Conservation (phyloP, 1,139 yeast genomes). For the Suhomyces bribrorum region DNA sequence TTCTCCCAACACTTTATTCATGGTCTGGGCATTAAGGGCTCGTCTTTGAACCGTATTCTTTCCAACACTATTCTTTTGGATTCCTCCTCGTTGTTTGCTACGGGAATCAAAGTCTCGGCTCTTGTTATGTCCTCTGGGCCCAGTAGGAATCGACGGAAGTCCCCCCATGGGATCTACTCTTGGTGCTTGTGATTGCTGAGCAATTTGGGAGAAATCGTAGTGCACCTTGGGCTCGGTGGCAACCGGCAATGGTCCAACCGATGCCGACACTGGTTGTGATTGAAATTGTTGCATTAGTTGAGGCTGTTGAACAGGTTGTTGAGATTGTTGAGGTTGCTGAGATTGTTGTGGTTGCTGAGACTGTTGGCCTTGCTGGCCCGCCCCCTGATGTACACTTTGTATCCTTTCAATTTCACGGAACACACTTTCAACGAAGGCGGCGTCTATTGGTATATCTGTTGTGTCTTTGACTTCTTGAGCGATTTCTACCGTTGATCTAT, state of each 20-base stretch:
- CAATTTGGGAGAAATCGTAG: constrained; percentile 1
- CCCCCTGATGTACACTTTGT: constrained; percentile 14
- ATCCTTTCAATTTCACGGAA: constrained; percentile 56
- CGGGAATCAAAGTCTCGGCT: constrained; percentile 10
- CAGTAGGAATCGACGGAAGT: constrained; percentile 12
- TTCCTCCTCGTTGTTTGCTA: constrained; percentile 16
- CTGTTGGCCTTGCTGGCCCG: constrained; percentile 12
- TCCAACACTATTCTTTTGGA: constrained; percentile 10
- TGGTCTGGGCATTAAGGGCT: constrained; percentile 38
- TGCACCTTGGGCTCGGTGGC: neutral
- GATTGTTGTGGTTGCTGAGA: constrained; percentile 15
- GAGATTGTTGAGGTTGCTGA: constrained; percentile 7
- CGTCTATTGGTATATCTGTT: constrained; percentile 64
- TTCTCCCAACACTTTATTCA: constrained; percentile 43
- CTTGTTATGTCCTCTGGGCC: constrained; percentile 18
- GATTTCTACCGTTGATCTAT: constrained; percentile 65
- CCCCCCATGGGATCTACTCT: constrained; percentile 3
- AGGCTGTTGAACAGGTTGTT: constrained; percentile 4
- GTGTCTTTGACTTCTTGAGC: constrained; percentile 63
- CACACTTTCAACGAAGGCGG: constrained; percentile 49
- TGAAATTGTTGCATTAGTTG: constrained; percentile 10
- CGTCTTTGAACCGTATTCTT: constrained; percentile 14
- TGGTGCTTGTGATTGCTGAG: constrained; percentile 5
- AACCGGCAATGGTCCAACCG: neutral
- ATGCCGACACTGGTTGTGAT: neutral